These are phyloP conservation scores for Ustilago sp. DNA, from an alignment of 1,284 basidiomycete genomes.

Conservation along the genomic window DNA sequence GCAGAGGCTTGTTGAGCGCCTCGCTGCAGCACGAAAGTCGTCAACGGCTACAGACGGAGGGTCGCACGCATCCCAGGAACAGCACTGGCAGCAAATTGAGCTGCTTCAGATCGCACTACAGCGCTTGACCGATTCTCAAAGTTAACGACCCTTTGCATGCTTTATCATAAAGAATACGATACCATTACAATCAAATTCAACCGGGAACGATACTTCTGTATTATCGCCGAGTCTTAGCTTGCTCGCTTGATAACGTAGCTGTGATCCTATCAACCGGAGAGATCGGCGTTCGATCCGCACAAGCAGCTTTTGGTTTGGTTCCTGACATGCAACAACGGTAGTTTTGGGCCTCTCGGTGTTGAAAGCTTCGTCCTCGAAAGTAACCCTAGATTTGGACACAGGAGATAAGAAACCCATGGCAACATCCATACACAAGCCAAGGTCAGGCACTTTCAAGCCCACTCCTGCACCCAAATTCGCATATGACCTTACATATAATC, in stretches of 20 bases:
- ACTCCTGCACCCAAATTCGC: constrained; percentile 27
- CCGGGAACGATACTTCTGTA: too few relatives aligned
- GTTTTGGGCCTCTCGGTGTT: neutral
- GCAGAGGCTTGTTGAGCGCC: neutral
- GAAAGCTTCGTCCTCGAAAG: neutral
- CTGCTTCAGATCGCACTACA: constrained; percentile 13
- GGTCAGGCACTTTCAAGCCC: neutral
- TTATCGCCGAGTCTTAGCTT: too few relatives aligned
- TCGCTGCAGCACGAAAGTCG: neutral
- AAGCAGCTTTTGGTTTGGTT: too few relatives aligned
- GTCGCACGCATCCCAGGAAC: neutral
- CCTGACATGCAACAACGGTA: too few relatives aligned
- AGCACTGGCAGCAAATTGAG: constrained; percentile 14
- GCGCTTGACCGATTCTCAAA: neutral
- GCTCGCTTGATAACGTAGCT: too few relatives aligned
- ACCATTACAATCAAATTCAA: neutral
- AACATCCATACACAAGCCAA: neutral
- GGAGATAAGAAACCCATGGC: neutral
- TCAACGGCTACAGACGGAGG: neutral
- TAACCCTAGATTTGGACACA: neutral
- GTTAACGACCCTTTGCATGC: neutral
- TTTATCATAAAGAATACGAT: neutral
- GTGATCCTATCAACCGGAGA: too few relatives aligned
- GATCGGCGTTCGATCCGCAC: too few relatives aligned
- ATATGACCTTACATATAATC: constrained; percentile 34